Evolutionary conservation across 192 early-diverging fungal genomes (phyloP).

Genomic region (Podila minutissima): DNA sequence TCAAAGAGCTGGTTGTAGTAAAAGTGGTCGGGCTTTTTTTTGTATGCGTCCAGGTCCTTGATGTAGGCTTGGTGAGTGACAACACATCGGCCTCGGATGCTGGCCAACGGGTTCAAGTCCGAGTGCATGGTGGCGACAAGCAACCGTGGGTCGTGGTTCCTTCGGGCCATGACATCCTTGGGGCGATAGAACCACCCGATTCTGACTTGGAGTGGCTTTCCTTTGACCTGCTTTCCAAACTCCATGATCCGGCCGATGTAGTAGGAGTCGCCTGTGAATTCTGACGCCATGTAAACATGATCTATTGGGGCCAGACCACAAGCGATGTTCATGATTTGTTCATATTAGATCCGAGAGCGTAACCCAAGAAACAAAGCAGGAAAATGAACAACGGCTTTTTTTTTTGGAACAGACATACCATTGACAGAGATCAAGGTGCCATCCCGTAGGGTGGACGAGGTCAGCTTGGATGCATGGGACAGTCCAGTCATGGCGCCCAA

Average conservation of each 20-base stretch:
- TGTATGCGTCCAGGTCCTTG: slow-evolving; percentile 69
- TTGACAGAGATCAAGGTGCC: slow-evolving; percentile 41
- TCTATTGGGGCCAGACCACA: slow-evolving; percentile 54
- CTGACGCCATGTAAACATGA: slow-evolving; percentile 80
- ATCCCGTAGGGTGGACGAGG: slow-evolving; percentile 25
- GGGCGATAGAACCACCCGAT: slow-evolving; percentile 82
- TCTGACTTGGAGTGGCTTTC: slow-evolving; percentile 64
- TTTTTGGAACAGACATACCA: slow-evolving; percentile 10
- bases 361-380: background rate
- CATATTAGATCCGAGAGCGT: background rate
- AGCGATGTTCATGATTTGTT: background rate
- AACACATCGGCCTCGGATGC: slow-evolving; percentile 83
- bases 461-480: slow-evolving; percentile 11
- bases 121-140: slow-evolving; percentile 91
- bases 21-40: slow-evolving; percentile 75
- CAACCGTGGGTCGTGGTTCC: slow-evolving; percentile 74
- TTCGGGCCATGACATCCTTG: slow-evolving; percentile 75
- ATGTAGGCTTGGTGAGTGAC: slow-evolving; percentile 76
- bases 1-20: slow-evolving; percentile 92
- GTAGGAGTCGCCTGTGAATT: slow-evolving; percentile 76
- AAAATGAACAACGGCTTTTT: background rate
- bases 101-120: slow-evolving; percentile 82
- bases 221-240: slow-evolving; percentile 67
- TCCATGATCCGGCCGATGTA: slow-evolving; percentile 87
- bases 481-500: slow-evolving; percentile 25